A percentile compares a stretch with the other conserved stretches of the same genome.
These are phyloP conservation scores for Cylindrodendrum hubeiense DNA, from an alignment of 2,329 filamentous ascomycete species.

Conservation along the genomic window DNA sequence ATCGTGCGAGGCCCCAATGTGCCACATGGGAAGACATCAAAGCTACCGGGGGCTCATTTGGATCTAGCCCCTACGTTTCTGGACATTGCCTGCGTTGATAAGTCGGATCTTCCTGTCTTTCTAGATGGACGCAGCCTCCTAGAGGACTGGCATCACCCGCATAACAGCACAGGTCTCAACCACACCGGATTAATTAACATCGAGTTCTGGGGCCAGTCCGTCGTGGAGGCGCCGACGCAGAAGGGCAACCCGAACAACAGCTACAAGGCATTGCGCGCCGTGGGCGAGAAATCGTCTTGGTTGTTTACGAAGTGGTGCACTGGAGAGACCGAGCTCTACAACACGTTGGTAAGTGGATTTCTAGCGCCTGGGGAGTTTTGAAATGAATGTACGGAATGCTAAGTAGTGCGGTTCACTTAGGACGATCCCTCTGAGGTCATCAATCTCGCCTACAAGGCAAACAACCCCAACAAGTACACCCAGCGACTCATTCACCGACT, in stretches of 20 bases:
- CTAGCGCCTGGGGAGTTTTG: background rate
- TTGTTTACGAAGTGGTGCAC: conserved; percentile 69
- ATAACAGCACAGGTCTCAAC: conserved; percentile 30
- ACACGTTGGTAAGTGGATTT: conserved; percentile 58
- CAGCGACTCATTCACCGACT: conserved; percentile 58
- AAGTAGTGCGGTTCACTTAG: background rate
- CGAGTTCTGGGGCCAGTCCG: conserved; percentile 62
- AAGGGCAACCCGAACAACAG: conserved; percentile 56
- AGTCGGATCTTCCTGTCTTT: conserved; percentile 38
- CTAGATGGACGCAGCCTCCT: conserved; percentile 41
- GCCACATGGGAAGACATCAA: conserved; percentile 49
- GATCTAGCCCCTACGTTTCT: conserved; percentile 69
- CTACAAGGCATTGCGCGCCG: conserved; percentile 64
- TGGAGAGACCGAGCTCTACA: conserved; percentile 60
- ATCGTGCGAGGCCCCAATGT: conserved; percentile 63
- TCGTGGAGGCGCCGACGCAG: conserved; percentile 40
- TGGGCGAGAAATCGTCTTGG: conserved; percentile 60
- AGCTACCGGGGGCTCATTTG: conserved; percentile 62
- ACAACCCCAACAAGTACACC: conserved; percentile 31
- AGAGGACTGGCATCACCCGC: conserved; percentile 25
- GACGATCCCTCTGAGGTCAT: conserved; percentile 21
- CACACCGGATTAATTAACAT: conserved; percentile 52
- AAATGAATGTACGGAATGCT: background rate
- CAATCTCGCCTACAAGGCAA: conserved; percentile 8
- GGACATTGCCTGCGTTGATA: conserved; percentile 47